phyloP scores from a whole-genome alignment of 2,329 filamentous ascomycete species.

The Aspergillus candidus region DNA sequence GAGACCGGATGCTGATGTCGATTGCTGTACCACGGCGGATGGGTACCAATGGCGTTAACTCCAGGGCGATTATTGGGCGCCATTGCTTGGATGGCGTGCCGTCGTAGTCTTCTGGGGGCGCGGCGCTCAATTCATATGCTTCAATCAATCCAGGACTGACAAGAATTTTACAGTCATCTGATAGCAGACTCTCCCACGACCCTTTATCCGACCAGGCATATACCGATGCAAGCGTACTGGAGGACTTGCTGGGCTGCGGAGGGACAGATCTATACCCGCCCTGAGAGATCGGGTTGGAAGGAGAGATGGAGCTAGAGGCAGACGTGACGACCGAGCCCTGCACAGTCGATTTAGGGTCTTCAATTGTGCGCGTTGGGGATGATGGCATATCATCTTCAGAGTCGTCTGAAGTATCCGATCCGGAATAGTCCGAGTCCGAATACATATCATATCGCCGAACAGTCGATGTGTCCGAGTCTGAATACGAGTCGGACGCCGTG shows the following conservation, averaged over 20 bases:
- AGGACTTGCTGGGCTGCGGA: slow-evolving; percentile 42
- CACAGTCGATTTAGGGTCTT: slow-evolving; percentile 40
- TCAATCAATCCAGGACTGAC: slow-evolving; percentile 61
- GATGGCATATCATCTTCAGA: slow-evolving; percentile 41
- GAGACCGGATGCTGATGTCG: slow-evolving; percentile 89
- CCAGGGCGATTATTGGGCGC: slow-evolving; percentile 61
- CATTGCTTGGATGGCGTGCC: slow-evolving; percentile 16
- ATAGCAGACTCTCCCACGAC: slow-evolving; percentile 55
- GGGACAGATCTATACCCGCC: slow-evolving; percentile 55
- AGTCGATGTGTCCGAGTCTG: slow-evolving; percentile 50
- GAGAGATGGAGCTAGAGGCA: slow-evolving; percentile 59
- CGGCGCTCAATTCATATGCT: slow-evolving; percentile 52
- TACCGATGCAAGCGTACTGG: slow-evolving; percentile 53
- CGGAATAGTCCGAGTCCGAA: slow-evolving; percentile 43
- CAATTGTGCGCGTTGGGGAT: slow-evolving; percentile 22
- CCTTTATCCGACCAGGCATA: slow-evolving; percentile 61
- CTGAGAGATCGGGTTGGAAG: slow-evolving; percentile 79
- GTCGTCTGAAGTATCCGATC: slow-evolving; percentile 51
- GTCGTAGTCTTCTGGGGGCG: slow-evolving; percentile 16
- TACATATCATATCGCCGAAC: slow-evolving; percentile 47
- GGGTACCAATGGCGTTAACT: slow-evolving; percentile 85
- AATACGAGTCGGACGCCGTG: slow-evolving; percentile 57
- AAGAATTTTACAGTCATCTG: slow-evolving; percentile 57
- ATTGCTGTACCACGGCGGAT: slow-evolving; percentile 85
- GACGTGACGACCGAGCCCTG: slow-evolving; percentile 29